A percentile compares a stretch with the other conserved stretches of the same genome.
Evolutionary conservation across 2,329 filamentous ascomycete genomes (phyloP).

Genomic region (Botrytis galanthina): DNA sequence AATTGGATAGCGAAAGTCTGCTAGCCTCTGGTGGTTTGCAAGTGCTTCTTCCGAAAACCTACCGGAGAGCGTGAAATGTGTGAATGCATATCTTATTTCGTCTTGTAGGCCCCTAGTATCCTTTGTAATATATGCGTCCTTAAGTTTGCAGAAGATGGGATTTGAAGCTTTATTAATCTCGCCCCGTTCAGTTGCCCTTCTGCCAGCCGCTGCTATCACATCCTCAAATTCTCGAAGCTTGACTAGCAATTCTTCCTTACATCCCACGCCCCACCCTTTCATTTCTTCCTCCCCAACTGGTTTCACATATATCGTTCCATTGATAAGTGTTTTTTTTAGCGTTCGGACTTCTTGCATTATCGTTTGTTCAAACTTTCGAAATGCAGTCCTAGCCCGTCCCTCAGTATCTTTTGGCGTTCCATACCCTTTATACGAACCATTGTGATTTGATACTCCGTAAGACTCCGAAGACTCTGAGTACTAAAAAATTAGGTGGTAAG

Average conservation of each 20-base stretch:
- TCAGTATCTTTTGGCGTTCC: not conserved
- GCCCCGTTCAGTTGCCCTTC: constrained; percentile 22
- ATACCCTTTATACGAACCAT: not conserved
- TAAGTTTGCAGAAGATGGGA: constrained; percentile 42
- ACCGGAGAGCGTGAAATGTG: constrained; percentile 39
- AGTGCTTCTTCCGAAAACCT: constrained; percentile 42
- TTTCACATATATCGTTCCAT: not conserved
- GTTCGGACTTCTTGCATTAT: not conserved
- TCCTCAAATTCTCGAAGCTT: not conserved
- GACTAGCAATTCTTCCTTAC: not conserved
- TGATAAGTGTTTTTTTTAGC: not conserved
- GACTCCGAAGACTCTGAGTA: not conserved
- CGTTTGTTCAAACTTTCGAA: not conserved
- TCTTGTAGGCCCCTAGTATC: constrained; percentile 51
- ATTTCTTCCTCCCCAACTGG: not conserved
- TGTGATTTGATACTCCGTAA: not conserved
- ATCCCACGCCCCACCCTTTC: not conserved
- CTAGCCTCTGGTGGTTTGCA: constrained; percentile 56
- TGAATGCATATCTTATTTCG: constrained; percentile 66
- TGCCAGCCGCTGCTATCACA: not conserved
- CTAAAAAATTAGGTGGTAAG: not conserved
- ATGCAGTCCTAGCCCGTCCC: not conserved
- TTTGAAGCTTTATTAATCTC: constrained; percentile 25
- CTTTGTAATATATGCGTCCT: constrained; percentile 55
- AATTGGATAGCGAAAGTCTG: constrained; percentile 83